Base-by-base conservation (phyloP, 148 eudicot genomes). In the Silene uniflora region DNA sequence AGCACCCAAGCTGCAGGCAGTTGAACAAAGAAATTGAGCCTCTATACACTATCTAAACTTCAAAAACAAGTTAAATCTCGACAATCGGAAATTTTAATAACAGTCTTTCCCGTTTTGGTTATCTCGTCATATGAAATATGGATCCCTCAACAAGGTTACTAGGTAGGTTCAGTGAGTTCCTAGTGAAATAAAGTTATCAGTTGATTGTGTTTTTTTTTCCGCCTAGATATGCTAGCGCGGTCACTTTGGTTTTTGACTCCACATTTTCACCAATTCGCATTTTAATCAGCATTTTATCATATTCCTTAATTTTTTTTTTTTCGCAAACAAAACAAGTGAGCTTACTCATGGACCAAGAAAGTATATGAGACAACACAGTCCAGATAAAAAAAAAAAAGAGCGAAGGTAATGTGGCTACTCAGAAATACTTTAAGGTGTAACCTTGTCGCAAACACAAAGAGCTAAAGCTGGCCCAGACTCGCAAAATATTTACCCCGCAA, bases 1-100 rank as follows among this genome's bases (percentile, higher is more conserved):
- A 25, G 98, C 96, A 29, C 97, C 98, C 78, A 94, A 88, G 55
- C 98, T 94, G 90, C 78, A 76, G 42, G 49, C 62, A 21, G 35
- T 44, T 17, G 71, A 44, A 72, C 23, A 69, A 69, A 16, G 19
- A 19, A 39, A 24, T 16, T 52, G 24, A 65, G 67, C 23, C 11
- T 69, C 5, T 46, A 47, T 14, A 12, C 3, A 67, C 52, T 10
- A 27, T 9, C 49, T 69, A 46, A 21, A 44, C 55, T 46, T 68
- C 27, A 46, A 7, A 19, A 44, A 44, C 72, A 68, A 3, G 19
- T 29, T 60, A 29, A 11, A 64, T 25, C 39, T 14, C 67, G 23
- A 2, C 67, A 63, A 13, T 66, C 46, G 5, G 6, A 29, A 60
- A 60, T 7, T 0, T 19, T 25, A 60, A 60, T 2, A 21, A 21